Evolutionary conservation across 208 protist species (phyloP), one percentile per base, ranked within the genome.

Genomic region (Balamuthia mandrillaris): DNA sequence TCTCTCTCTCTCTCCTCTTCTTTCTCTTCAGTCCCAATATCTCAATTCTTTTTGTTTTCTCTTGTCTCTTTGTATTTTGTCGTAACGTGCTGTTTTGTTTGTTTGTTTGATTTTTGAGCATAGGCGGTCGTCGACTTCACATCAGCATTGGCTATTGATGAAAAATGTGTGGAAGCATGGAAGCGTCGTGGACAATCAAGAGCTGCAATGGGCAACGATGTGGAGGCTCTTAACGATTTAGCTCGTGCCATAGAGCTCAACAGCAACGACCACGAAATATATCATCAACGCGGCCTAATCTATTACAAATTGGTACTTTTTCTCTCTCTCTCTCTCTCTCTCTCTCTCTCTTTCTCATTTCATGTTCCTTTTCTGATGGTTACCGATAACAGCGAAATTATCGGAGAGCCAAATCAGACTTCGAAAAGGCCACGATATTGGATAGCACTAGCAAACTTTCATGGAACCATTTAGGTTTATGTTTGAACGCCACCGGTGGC

Each of bases 401-500:
- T 58, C 37, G 70, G 31, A 12, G 85, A 3, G 90, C 84, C 10
- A 21, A 41, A 18, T 66, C 35, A 16, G 90, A 92, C 44, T 92
- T 92, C 60, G 45, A 31, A 72, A 68, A 86, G 16, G 60, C 84
- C 5, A 60, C 81, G 0, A 65, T 41, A 27, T 31, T 41, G 6
- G 79, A 92, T 18, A 16, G 41, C 1, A 37, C 0, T 6, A 29
- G 90, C 56, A 89, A 86, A 42, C 39, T 88, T 10, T 70, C 90
- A 27, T 92, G 90, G 90, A 92, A 92, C 78, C 44, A 88, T 24
- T 42, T 92, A 31, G 90, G 86, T 27, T 41, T 92, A 1, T 92
- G 87, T 39, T 72, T 88, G 10, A 91, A 91, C 63, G 81, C 79
- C 1, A 39, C 88, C 21, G 89, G 89, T n/a, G 56, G 47, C 21